A percentile compares a stretch with the other conserved stretches of the same genome.
These are phyloP conservation scores for Fraxinus quadrangulata DNA, from an alignment of 257 asterid species.

Conservation along the genomic window DNA sequence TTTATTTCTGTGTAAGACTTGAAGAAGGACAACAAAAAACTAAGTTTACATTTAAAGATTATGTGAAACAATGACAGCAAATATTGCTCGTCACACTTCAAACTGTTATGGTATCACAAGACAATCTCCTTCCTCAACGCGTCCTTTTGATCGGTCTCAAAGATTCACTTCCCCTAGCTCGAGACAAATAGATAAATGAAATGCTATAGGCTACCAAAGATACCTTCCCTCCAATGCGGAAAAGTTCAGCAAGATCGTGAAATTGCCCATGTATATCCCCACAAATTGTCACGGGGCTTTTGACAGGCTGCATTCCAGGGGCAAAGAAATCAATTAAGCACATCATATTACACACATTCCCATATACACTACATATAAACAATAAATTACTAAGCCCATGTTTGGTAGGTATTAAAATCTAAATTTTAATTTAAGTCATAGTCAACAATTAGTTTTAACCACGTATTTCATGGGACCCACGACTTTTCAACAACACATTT, in stretches of 20 bases:
- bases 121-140: conserved; percentile 28
- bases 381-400: background rate
- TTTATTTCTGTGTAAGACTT: background rate
- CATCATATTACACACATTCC: background rate
- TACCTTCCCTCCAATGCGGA: conserved; percentile 99
- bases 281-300: conserved; percentile 94
- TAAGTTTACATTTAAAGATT: background rate
- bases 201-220: conserved; percentile 11
- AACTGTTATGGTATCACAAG: conserved; percentile 35
- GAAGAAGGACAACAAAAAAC: background rate
- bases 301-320: conserved; percentile 78
- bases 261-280: conserved; percentile 98
- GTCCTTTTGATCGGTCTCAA: conserved; percentile 25
- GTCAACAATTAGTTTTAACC: too few relatives aligned
- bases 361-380: background rate
- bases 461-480: too few relatives aligned
- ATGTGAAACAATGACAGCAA: conserved; percentile 22
- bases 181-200: conserved; percentile 16
- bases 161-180: conserved; percentile 26
- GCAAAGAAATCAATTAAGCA: conserved; percentile 33
- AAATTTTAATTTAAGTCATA: too few relatives aligned
- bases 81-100: conserved; percentile 21
- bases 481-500: too few relatives aligned
- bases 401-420: too few relatives aligned
- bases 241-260: conserved; percentile 94